These are phyloP conservation scores for Myxozyma udenii DNA, from an alignment of 805 yeast genomes.

Conservation along the genomic window DNA sequence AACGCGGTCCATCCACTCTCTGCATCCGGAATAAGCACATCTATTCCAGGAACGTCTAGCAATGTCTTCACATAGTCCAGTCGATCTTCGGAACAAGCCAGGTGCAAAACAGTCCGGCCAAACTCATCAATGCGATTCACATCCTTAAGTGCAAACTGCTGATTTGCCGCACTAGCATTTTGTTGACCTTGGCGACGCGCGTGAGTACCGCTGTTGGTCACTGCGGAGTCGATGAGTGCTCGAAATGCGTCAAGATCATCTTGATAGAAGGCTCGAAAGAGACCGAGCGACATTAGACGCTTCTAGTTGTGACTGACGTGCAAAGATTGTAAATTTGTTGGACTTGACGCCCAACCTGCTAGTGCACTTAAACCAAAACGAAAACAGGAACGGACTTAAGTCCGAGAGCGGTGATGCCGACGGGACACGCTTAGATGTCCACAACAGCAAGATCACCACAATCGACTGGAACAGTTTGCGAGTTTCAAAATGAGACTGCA, in stretches of 20 bases:
- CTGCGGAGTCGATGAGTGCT: slow-evolving; percentile 6
- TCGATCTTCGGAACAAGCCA: slow-evolving; percentile 51
- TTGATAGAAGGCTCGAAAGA: slow-evolving; percentile 23
- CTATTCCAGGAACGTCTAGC: slow-evolving; percentile 49
- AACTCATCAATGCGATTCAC: slow-evolving; percentile 26
- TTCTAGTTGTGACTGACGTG: too few species aligned
- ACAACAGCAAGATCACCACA: too few species aligned
- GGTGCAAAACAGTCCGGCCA: slow-evolving; percentile 51
- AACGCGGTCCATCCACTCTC: slow-evolving; percentile 83
- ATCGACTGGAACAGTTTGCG: too few species aligned
- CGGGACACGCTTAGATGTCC: too few species aligned
- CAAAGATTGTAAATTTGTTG: too few species aligned
- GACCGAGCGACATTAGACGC: slow-evolving; percentile 12
- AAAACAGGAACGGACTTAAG: not conserved
- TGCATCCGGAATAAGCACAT: slow-evolving; percentile 51
- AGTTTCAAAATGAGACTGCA: too few species aligned
- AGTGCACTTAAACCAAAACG: not conserved
- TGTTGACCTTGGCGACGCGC: slow-evolving; percentile 1
- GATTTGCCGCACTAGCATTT: slow-evolving; percentile 1
- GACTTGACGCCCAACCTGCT: too few species aligned
- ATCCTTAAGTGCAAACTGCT: slow-evolving; percentile 17
- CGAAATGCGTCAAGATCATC: slow-evolving; percentile 23
- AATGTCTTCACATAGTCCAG: slow-evolving; percentile 47
- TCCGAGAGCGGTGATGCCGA: too few species aligned
- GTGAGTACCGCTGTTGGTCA: not conserved